Evolutionary conservation across 257 asterid species (phyloP).

Genomic region (Sherardia arvensis): DNA sequence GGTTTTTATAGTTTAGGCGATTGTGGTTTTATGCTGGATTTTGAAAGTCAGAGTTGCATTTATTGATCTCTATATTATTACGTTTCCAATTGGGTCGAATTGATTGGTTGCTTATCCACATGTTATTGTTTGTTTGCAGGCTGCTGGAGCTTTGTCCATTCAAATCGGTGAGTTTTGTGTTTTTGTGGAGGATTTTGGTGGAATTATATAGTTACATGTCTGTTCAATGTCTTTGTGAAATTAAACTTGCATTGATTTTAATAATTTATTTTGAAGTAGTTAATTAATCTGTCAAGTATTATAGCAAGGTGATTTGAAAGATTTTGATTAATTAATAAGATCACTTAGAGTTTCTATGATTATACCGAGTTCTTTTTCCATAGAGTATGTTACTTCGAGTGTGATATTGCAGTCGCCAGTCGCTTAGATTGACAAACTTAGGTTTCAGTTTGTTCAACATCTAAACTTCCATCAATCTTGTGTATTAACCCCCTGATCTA

Average conservation of each 20-base stretch:
- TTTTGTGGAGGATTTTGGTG: not conserved
- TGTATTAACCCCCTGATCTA: not conserved
- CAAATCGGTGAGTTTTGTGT: constrained; percentile 61
- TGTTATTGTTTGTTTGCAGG: constrained; percentile 42
- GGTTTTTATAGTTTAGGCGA: no score
- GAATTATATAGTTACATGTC: not conserved
- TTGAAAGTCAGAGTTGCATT: not conserved
- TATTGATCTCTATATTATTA: not conserved
- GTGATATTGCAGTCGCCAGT: not conserved
- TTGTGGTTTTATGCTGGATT: no score
- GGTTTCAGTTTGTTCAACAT: not conserved
- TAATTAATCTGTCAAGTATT: not conserved
- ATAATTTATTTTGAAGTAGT: not conserved
- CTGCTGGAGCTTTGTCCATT: constrained; percentile 95
- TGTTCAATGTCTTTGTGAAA: not conserved
- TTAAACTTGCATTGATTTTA: not conserved
- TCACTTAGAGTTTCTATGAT: not conserved
- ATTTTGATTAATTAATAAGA: not conserved
- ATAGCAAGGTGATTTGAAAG: not conserved
- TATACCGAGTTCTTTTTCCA: not conserved
- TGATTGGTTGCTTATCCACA: not conserved
- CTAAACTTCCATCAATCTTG: not conserved
- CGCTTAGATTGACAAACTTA: not conserved
- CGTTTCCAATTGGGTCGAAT: not conserved
- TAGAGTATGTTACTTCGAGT: not conserved